Evolutionary conservation across 225 moss, liverwort and hornwort genomes (phyloP), one percentile per base, ranked within the genome.

Genomic region (Bryum argenteum): DNA sequence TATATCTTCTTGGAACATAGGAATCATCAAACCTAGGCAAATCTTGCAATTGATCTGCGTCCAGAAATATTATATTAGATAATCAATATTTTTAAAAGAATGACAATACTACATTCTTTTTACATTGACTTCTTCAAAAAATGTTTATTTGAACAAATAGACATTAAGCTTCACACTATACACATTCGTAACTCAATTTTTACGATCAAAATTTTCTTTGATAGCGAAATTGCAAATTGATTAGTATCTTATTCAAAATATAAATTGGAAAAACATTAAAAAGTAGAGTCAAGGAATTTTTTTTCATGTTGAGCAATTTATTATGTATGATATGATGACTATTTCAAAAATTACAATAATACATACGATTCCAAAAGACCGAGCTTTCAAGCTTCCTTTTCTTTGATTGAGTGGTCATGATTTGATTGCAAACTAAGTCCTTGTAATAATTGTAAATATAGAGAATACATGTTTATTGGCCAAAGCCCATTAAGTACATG

Each of bases 41-140:
- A 10, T 70, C 64, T 3, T 81, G 69, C 60, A 77, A 65, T 60
- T 81, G 73, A 65, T 73, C 60, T 81, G 14, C 20, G 59, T 59
- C 33, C 3, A 53, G 37, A 50, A 3, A 2, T 13, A 0, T 47
- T 0, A 5, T 54, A 40, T 39, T 53, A 60, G 8, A 20, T n/a
- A 11, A 33, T 5, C 5, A 33, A 33, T 33, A 6, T 33, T 5
- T 33, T 33, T 33, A 33, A 4, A 26, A 33, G 33, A 33, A 33
- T 33, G 33, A 2, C 5, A 33, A 33, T 33, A 33, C 5, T 4
- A 5, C 33, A 2, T 33, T 6, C 7, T 33, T 33, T 33, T 33
- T 2, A 33, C 5, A 33, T 33, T 3, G 33, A 33, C 33, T 33
- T 33, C 33, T 33, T 33, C 33, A 33, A 33, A 33, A 4, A 33